Base-by-base conservation (phyloP, 331 rosid genomes). In the Spiraea crenata region DNA sequence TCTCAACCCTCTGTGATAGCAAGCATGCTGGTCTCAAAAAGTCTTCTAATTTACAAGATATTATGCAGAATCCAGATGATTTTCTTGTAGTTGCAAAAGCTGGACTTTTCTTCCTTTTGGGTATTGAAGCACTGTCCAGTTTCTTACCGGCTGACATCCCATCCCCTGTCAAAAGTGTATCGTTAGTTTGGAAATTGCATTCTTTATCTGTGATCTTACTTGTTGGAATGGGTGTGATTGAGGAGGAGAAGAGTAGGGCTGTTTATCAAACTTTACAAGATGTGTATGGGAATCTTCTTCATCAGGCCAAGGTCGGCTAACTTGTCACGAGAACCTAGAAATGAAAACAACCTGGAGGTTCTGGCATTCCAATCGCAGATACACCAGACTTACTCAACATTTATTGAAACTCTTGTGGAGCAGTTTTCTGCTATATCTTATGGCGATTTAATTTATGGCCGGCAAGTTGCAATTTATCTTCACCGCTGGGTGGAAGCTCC, bases 101-200 rank as follows among this genome's bases (percentile, higher is more conserved):
- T 86, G 99, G 99, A 34, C 87, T 93, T 71, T 89, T 89, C 80
- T 86, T 93, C 76, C 82, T 89, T 75, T 79, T 91, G 79, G 99
- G 99, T 38, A 66, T 91, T 72, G 99, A 93, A 86, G 87, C 87
- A 65, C 57, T 93, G 83, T 83, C 92, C 76, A 83, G 64, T 77
- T 87, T 77, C 73, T 86, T 83, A 77, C 85, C 83, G 31, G 42
- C 50, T 70, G 82, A 47, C 62, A 66, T 79, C 70, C 82, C 80
- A 76, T 90, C 97, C 79, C 95, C 92, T 48, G 71, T 93, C 82
- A 90, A 72, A 61, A 73, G 71, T 38, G 92, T 89, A 57, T 84
- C 99, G 0, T 74, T 91, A 78, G 91, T 89, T 16, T 93, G 99
- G 99, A 93, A 93, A 80, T 76, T 93, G 31, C 99, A 91, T 77